Evolutionary conservation across 352 stramenopile species (phyloP), one percentile per base, ranked within the genome.

Genomic region (Nothophytophthora sp.): DNA sequence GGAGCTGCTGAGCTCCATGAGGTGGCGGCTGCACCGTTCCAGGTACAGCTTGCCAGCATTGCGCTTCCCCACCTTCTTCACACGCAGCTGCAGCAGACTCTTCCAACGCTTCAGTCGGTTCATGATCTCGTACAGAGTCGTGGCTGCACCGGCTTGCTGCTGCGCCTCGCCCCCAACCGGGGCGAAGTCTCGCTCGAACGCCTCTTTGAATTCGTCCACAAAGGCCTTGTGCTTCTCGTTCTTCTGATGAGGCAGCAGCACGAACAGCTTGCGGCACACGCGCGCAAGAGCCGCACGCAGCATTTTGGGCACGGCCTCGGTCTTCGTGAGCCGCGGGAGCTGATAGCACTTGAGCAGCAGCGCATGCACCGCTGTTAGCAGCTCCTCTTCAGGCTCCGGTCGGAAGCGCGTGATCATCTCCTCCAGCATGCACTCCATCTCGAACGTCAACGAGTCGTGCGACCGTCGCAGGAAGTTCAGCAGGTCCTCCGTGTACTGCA

Each of bases 351-450:
- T 98, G 48, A 98, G 76, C n/a, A 99, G 65, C 35, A 99, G 73
- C 41, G 94, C 94, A 47, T 97, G 87, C 20, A 99, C 93, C 2
- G 96, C 96, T 5, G 89, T 96, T 13, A 99, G 75, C 48, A 99
- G 79, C 65, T 99, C 97, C 65, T 99, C 96, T 67, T 99, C 96
- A 5, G 97, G 97, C 44, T 97, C 97, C 13, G 95, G 95, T 1
- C 96, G 89, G 59, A 99, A 99, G 33, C 96, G 93, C 5, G 97
- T 95, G 63, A 99, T 99, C 59, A 99, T 87, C 60, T 99, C 96
- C 73, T 99, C 97, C 25, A 99, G 71, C 67, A 99, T 98, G 25
- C 88, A 95, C 76, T 99, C 97, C 76, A 99, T 96, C 62, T 98
- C 92, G 60, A 96, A 96, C 38, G 81, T 96, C 35, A 97, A 70